Conservation (phyloP, 345 rosid genomes). For the Eutrema heterophyllum region DNA sequence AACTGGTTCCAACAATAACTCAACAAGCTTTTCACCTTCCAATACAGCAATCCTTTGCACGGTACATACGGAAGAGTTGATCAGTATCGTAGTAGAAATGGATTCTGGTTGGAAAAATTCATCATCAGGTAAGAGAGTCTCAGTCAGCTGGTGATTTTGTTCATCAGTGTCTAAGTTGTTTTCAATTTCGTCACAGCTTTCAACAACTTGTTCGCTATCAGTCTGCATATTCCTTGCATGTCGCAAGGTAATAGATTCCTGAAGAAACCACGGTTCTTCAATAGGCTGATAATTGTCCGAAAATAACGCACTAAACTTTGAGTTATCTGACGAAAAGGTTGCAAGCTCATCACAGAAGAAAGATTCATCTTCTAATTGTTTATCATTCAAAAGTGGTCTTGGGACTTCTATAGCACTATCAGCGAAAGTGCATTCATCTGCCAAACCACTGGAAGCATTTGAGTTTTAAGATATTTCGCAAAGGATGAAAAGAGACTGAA, state of each 20-base stretch:
- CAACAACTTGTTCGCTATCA: constrained; percentile 24
- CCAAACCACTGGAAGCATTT: constrained; percentile 91
- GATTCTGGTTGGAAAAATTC: constrained; percentile 45
- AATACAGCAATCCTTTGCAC: constrained; percentile 94
- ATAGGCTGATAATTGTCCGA: constrained; percentile 64
- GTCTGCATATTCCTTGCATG: constrained; percentile 26
- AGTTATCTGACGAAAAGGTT: constrained; percentile 22
- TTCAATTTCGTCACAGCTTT: constrained; percentile 31
- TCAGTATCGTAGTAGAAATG: constrained; percentile 57
- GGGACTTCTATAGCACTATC: constrained; percentile 32
- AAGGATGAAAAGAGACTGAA: constrained; percentile 22
- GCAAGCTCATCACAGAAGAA: constrained; percentile 28
- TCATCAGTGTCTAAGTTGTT: constrained; percentile 22
- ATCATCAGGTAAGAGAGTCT: constrained; percentile 45
- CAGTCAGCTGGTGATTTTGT: constrained; percentile 38
- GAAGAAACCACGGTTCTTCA: constrained; percentile 90
- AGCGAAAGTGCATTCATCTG: constrained; percentile 49
- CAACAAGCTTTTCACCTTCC: constrained; percentile 88
- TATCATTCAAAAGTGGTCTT: constrained; percentile 34
- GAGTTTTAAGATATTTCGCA: constrained; percentile 67
- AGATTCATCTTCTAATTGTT: constrained; percentile 34
- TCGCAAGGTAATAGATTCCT: constrained; percentile 30
- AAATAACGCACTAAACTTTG: constrained; percentile 24
- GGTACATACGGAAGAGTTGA: constrained; percentile 87
- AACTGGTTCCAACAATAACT: constrained; percentile 86